A percentile compares a stretch with the other conserved stretches of the same genome.
phyloP scores from a whole-genome alignment of 2,329 filamentous ascomycete species.

The Cladosporium phlei region DNA sequence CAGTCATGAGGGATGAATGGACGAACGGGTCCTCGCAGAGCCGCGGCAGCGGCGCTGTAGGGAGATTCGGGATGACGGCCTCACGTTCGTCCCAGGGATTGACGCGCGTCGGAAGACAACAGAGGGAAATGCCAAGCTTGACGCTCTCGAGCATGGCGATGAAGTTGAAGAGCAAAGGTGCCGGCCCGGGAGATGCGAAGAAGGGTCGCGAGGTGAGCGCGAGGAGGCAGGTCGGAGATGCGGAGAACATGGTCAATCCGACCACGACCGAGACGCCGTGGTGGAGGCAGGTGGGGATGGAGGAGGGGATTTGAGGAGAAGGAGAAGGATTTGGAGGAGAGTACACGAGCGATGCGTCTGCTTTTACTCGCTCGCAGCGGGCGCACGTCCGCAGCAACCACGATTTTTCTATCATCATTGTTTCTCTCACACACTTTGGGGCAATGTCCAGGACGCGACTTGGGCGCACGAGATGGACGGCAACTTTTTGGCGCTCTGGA shows the following conservation, averaged over 20 bases:
- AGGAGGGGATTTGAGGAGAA: conserved; percentile 39
- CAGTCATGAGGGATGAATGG: conserved; percentile 76
- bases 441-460: neutral
- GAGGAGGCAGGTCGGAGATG: conserved; percentile 85
- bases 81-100: conserved; percentile 48
- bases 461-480: neutral
- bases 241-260: conserved; percentile 66
- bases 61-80: conserved; percentile 13
- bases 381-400: neutral
- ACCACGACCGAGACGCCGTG: conserved; percentile 31
- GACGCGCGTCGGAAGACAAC: conserved; percentile 37
- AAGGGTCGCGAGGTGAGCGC: conserved; percentile 64
- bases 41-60: conserved; percentile 9
- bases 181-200: conserved; percentile 23
- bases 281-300: conserved; percentile 48
- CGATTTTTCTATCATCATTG: neutral
- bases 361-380: neutral
- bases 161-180: conserved; percentile 56
- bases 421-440: too few relatives aligned
- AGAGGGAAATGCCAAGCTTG: conserved; percentile 38
- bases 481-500: neutral
- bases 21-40: conserved; percentile 14
- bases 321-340: neutral
- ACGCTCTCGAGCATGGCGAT: conserved; percentile 47
- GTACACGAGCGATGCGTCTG: too few relatives aligned